These are phyloP conservation scores for Wallacemonas sp. DNA, from an alignment of 208 protist species.

Conservation along the genomic window DNA sequence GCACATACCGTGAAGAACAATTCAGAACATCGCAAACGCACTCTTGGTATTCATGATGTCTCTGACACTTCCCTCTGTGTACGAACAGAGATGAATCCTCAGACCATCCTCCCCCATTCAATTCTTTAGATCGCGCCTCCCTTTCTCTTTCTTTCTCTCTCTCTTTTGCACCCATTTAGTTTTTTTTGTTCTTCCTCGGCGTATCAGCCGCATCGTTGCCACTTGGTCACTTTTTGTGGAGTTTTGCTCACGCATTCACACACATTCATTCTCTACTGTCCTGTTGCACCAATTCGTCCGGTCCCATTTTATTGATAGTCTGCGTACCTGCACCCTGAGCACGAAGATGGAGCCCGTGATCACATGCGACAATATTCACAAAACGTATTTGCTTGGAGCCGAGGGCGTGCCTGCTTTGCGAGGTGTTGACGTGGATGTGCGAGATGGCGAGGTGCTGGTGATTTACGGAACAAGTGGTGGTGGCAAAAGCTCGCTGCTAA, in stretches of 20 bases:
- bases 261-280: neutral
- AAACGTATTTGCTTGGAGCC: slow-evolving; percentile 95
- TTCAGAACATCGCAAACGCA: no score
- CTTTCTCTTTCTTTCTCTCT: no score
- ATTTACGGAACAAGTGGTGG: slow-evolving; percentile 96
- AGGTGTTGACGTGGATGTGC: slow-evolving; percentile 88
- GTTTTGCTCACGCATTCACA: neutral
- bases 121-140: no score
- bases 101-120: no score
- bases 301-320: no score
- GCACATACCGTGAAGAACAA: no score
- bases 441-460: slow-evolving; percentile 91
- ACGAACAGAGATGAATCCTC: no score
- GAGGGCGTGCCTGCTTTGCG: slow-evolving; percentile 96
- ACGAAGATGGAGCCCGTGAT: slow-evolving; percentile 47
- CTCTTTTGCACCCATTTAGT: neutral
- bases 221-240: slow-evolving; percentile 25
- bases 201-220: no score
- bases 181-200: neutral
- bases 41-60: no score
- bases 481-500: slow-evolving; percentile 96
- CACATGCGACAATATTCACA: slow-evolving; percentile 95
- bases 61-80: no score
- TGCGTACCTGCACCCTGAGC: no score
- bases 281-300: no score